A percentile compares a stretch with the other conserved stretches of the same genome.
phyloP scores from a whole-genome alignment of 371 early-diverging fungal species.

The Lichtheimia ornata region DNA sequence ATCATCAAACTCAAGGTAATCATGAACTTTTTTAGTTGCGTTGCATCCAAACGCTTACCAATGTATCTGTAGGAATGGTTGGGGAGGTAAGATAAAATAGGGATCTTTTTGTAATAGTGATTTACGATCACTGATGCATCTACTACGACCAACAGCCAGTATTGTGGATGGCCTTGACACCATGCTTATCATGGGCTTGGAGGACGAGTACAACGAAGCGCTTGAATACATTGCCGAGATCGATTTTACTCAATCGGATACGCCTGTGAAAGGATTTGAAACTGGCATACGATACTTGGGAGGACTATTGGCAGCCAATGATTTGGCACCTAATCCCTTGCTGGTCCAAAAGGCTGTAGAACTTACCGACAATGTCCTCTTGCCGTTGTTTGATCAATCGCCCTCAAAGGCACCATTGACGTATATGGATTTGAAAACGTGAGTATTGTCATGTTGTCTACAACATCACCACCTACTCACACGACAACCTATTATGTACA shows the following conservation, averaged over 20 bases:
- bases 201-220: constrained; percentile 51
- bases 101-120: not conserved
- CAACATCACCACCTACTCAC: not conserved
- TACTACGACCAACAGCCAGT: constrained; percentile 36
- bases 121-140: constrained; percentile 8
- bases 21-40: not conserved
- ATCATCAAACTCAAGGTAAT: constrained; percentile 69
- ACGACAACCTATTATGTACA: not conserved
- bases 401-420: constrained; percentile 72
- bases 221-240: constrained; percentile 59
- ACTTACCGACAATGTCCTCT: constrained; percentile 66
- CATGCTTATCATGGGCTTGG: constrained; percentile 74
- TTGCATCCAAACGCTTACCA: no score
- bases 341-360: constrained; percentile 72
- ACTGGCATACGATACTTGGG: constrained; percentile 76
- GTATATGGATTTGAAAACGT: constrained; percentile 60
- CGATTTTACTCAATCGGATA: constrained; percentile 42
- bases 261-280: constrained; percentile 61
- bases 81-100: constrained; percentile 36
- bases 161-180: constrained; percentile 89
- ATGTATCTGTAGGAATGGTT: constrained; percentile 39
- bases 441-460: not conserved
- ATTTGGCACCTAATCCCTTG: constrained; percentile 55
- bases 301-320: constrained; percentile 61
- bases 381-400: constrained; percentile 71